Evolutionary conservation across 148 eudicot genomes (phyloP), one percentile per base, ranked within the genome.

Genomic region (Nepenthes mirabilis): DNA sequence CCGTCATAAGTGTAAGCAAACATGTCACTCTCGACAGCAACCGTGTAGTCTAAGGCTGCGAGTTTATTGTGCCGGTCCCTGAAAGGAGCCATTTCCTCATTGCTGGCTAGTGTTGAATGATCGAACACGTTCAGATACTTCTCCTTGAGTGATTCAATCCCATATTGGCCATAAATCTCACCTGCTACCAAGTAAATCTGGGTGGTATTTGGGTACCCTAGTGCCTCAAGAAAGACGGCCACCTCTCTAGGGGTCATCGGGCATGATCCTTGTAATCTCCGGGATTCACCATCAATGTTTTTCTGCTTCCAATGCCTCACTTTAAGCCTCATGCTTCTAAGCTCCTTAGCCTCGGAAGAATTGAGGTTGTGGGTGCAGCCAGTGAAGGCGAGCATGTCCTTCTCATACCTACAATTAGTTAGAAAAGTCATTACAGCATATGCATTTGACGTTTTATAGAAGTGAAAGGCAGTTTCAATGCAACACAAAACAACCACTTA

Each of bases 161-260:
- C 75, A 7, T 70, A 63, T 5, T 60, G 60, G 2, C 95, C 91
- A 53, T 72, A 88, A 14, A 79, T 82, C 54, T 88, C 82, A 6
- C 95, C 95, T 0, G 95, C 88, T 10, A 80, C 95, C 14, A 88
- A 76, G 74, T 85, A 88, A 54, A 88, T 79, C 6, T 33, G 67
- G 0, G 88, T 85, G 6, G 62, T 43, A 6, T 65, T 32, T 3
- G 95, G 86, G 53, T 80, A 88, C 10, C 86, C 95, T 76, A 85
- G 64, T 53, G 91, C 91, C 70, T 88, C 76, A 9, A 88, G 88
- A 58, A 88, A 75, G 9, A 88, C 9, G 36, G 86, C 84, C 4
- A 82, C 91, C 59, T 88, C 95, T 49, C 91, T 74, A 1, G 95
- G 95, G 35, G 88, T 70, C 91, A 88, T 76, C 0, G 95, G 95